A percentile compares a stretch with the other conserved stretches of the same genome.
Evolutionary conservation across 2,329 filamentous ascomycete genomes (phyloP).

Genomic region (Nigrospora osmanthi): DNA sequence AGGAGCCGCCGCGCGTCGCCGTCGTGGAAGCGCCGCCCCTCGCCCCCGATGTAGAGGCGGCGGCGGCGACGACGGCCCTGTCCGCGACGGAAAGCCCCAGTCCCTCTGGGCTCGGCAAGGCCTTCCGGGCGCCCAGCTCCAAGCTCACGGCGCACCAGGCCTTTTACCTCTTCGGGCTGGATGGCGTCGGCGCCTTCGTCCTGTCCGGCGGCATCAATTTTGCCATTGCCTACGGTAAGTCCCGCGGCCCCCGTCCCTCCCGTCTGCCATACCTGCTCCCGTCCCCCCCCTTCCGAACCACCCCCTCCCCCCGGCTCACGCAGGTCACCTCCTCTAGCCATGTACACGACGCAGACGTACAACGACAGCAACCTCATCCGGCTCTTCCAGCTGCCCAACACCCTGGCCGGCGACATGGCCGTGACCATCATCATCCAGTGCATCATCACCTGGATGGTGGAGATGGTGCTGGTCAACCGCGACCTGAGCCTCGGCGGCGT

Average conservation of each 20-base stretch:
- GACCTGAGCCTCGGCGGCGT: constrained; percentile 36
- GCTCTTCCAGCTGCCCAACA: constrained; percentile 42
- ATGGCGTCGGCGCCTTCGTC: constrained; percentile 37
- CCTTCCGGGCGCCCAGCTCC: constrained; percentile 23
- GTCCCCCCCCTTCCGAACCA: constrained; percentile 2
- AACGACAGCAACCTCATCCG: constrained; percentile 28
- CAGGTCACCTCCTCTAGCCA: constrained; percentile 2
- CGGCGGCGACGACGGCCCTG: too few relatives aligned
- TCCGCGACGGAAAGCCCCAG: too few relatives aligned
- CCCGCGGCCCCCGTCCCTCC: neutral
- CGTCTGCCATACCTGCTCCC: constrained; percentile 4
- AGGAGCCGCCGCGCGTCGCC: too few relatives aligned
- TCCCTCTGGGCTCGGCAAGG: neutral
- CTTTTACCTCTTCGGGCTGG: constrained; percentile 39
- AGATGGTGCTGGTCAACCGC: constrained; percentile 36
- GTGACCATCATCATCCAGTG: constrained; percentile 44
- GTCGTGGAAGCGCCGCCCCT: too few relatives aligned
- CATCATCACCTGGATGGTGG: constrained; percentile 43
- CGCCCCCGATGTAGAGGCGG: too few relatives aligned
- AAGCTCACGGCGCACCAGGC: constrained; percentile 34
- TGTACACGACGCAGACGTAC: constrained; percentile 17
- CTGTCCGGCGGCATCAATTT: constrained; percentile 44
- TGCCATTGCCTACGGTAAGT: constrained; percentile 40
- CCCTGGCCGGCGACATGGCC: constrained; percentile 39
- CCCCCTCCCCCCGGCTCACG: too few relatives aligned